Percentiles rank a stretch among this genome's conserved stretches.
phyloP scores from a whole-genome alignment of 768 basidiomycete species.

The Rhizopogon vesiculosus region DNA sequence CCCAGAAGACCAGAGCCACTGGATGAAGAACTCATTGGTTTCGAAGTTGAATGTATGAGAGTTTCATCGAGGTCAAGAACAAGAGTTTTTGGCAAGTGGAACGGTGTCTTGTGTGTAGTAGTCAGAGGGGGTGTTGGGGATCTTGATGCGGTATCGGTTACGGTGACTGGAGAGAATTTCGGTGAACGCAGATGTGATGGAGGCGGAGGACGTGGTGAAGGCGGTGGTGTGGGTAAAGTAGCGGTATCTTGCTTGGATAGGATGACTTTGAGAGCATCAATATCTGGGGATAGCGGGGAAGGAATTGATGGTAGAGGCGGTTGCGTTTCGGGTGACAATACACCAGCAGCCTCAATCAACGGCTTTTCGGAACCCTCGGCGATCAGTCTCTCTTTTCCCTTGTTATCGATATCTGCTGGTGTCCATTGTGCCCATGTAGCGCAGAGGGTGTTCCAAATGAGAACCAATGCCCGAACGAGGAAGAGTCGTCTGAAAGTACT shows the following conservation, averaged over 20 bases:
- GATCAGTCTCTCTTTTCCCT: slow-evolving; percentile 5
- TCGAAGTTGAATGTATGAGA: slow-evolving; percentile 93
- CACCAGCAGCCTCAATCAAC: slow-evolving; percentile 5
- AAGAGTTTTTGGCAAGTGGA: slow-evolving; percentile 87
- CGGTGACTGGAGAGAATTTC: slow-evolving; percentile 5
- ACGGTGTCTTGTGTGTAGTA: slow-evolving; percentile 54
- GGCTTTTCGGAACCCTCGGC: slow-evolving; percentile 7
- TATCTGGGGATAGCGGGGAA: slow-evolving; percentile 18
- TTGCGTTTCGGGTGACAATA: slow-evolving; percentile 15
- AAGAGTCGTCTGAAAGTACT: slow-evolving; percentile 54
- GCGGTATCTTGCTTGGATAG: slow-evolving; percentile 8
- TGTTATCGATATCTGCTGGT: slow-evolving; percentile 19
- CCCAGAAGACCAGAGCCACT: slow-evolving; percentile 61
- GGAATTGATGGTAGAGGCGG: slow-evolving; percentile 22
- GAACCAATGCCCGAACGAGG: slow-evolving; percentile 64
- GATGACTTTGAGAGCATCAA: slow-evolving; percentile 5
- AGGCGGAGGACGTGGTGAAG: slow-evolving; percentile 12
- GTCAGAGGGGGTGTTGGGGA: slow-evolving; percentile 46
- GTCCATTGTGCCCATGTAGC: slow-evolving; percentile 51
- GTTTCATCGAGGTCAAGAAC: slow-evolving; percentile 98
- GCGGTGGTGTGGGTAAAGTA: slow-evolving; percentile 21
- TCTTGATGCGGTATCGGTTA: slow-evolving; percentile 27
- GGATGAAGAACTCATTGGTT: slow-evolving; percentile 50
- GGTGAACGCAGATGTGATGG: not conserved
- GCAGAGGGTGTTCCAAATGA: slow-evolving; percentile 67